phyloP scores from a whole-genome alignment of 148 eudicot genomes.

The Rhododendron henanense region DNA sequence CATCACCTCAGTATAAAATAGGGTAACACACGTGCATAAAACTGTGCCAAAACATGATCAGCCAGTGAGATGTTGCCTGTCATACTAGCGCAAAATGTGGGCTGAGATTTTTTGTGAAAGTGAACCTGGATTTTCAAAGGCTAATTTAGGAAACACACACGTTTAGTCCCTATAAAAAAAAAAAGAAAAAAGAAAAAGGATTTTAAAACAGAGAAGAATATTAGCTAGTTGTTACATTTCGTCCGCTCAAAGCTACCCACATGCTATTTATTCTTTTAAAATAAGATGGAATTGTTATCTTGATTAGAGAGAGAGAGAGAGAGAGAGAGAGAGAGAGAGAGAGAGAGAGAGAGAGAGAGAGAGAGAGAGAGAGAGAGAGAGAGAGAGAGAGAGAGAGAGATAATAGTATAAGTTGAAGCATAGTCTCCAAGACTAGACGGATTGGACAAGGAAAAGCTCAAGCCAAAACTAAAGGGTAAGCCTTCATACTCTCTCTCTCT shows the following conservation, averaged over 20 bases:
- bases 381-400: neutral
- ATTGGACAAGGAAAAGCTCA: neutral
- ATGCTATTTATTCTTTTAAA: neutral
- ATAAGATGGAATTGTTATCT: neutral
- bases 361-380: too few relatives aligned
- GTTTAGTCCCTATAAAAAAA: too few relatives aligned
- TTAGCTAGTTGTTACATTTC: neutral
- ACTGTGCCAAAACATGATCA: neutral
- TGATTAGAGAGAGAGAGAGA: too few relatives aligned
- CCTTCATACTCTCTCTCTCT: constrained; percentile 1
- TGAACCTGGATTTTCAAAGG: neutral
- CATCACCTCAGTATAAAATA: neutral
- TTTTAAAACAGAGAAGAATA: neutral
- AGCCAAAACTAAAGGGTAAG: constrained; percentile 12
- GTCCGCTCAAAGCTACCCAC: constrained; percentile 11
- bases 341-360: neutral
- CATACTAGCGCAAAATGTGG: neutral
- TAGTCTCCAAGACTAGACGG: neutral
- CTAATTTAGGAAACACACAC: neutral
- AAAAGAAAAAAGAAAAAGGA: neutral
- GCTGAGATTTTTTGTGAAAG: neutral
- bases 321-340: neutral
- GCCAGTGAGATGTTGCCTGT: neutral
- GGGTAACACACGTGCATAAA: neutral
- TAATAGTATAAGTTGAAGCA: neutral